Evolutionary conservation across 2,329 filamentous ascomycete species (phyloP).

Genomic region (Meredithiella fracta): DNA sequence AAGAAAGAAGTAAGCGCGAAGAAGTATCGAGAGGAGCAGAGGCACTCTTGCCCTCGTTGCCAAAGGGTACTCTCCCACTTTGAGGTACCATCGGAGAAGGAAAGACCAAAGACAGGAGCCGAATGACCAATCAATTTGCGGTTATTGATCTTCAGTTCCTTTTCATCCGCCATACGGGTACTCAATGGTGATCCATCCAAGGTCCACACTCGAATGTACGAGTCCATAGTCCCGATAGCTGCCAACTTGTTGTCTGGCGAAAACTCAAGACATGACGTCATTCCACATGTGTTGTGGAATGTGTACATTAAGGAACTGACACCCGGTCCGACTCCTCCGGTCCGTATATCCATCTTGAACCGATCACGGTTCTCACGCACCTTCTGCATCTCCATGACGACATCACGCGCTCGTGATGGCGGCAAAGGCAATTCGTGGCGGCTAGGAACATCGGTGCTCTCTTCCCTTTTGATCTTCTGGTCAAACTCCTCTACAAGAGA

Average conservation of each 20-base stretch:
- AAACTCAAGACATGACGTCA: slow-evolving; percentile 89
- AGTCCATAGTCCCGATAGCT: slow-evolving; percentile 79
- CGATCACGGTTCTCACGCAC: slow-evolving; percentile 84
- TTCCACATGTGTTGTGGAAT: slow-evolving; percentile 89
- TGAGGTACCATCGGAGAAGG: slow-evolving; percentile 63
- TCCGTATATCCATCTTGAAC: slow-evolving; percentile 72
- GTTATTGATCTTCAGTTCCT: slow-evolving; percentile 44
- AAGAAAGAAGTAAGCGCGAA: slow-evolving; percentile 69
- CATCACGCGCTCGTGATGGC: slow-evolving; percentile 73
- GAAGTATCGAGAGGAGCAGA: slow-evolving; percentile 31
- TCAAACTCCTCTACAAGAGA: slow-evolving; percentile 79
- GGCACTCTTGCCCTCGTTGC: slow-evolving; percentile 28
- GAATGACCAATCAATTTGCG: slow-evolving; percentile 75
- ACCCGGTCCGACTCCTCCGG: slow-evolving; percentile 65
- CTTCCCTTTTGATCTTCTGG: slow-evolving; percentile 72
- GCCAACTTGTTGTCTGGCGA: slow-evolving; percentile 79
- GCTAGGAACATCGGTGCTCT: slow-evolving; percentile 65
- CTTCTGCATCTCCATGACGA: slow-evolving; percentile 86
- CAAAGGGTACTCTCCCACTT: slow-evolving; percentile 32
- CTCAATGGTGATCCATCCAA: slow-evolving; percentile 69
- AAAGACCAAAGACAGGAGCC: slow-evolving; percentile 72
- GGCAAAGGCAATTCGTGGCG: slow-evolving; percentile 72
- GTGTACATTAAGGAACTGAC: slow-evolving; percentile 95
- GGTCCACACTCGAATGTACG: slow-evolving; percentile 89
- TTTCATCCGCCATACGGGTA: slow-evolving; percentile 43